These are phyloP conservation scores for Mortierella sp. DNA, from an alignment of 371 early-diverging fungal species.

Conservation along the genomic window DNA sequence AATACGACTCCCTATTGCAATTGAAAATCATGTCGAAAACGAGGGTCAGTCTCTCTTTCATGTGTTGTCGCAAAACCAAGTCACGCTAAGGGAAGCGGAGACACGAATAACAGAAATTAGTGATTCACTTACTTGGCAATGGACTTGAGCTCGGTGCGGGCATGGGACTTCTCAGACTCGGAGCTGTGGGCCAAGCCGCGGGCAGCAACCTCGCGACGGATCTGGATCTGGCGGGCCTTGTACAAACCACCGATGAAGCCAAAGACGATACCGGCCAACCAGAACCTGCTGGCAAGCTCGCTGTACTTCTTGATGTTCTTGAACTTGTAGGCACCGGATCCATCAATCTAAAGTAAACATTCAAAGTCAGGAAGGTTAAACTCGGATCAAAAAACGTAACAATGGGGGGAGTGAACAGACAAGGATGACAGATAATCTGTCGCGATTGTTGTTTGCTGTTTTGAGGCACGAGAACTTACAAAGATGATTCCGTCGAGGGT, in stretches of 20 bases:
- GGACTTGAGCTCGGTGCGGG: conserved; percentile 54
- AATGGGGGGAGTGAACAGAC: neutral
- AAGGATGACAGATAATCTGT: neutral
- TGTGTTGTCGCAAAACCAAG: too few species aligned
- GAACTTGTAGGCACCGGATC: conserved; percentile 67
- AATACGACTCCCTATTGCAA: conserved; percentile 63
- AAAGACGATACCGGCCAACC: conserved; percentile 73
- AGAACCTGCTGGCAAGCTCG: conserved; percentile 66
- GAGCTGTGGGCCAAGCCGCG: conserved; percentile 44
- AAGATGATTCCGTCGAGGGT: conserved; percentile 67
- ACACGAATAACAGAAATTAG: too few species aligned
- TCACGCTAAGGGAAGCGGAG: too few species aligned
- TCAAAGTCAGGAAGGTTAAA: conserved; percentile 13
- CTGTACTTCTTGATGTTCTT: conserved; percentile 64
- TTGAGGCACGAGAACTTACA: conserved; percentile 57
- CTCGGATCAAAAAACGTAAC: neutral
- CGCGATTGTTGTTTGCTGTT: neutral
- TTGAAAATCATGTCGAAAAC: neutral
- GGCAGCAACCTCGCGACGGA: conserved; percentile 44
- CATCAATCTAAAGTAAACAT: conserved; percentile 58
- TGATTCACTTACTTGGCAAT: conserved; percentile 66
- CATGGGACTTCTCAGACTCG: conserved; percentile 48
- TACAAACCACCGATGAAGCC: conserved; percentile 70
- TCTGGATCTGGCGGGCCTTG: conserved; percentile 66
- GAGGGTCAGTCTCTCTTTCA: neutral